Evolutionary conservation across 2,329 filamentous ascomycete species (phyloP).

Genomic region (Phyllachora maydis): DNA sequence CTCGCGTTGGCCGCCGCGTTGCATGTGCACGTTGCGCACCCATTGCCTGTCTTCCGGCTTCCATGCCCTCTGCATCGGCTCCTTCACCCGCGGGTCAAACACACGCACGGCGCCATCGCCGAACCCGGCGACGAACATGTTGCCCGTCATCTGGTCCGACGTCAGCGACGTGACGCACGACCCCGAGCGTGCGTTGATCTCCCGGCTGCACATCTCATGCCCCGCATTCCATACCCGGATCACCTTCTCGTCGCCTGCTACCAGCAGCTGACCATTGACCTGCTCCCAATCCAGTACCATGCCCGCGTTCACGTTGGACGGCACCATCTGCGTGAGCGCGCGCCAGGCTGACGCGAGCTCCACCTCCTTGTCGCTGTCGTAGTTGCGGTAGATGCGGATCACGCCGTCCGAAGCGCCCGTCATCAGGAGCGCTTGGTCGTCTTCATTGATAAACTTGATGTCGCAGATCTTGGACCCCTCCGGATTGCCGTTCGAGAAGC

Average conservation of each 20-base stretch:
- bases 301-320: constrained; percentile 83
- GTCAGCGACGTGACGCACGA: constrained; percentile 93
- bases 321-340: constrained; percentile 80
- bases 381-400: constrained; percentile 80
- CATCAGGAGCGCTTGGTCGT: constrained; percentile 86
- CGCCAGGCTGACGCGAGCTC: constrained; percentile 84
- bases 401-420: constrained; percentile 91
- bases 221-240: constrained; percentile 94
- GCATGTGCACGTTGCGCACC: constrained; percentile 93
- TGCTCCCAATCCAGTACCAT: constrained; percentile 99
- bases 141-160: constrained; percentile 92
- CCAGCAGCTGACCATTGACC: constrained; percentile 84
- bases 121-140: constrained; percentile 90
- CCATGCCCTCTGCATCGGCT: constrained; percentile 92
- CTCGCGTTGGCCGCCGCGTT: constrained; percentile 82
- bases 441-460: constrained; percentile 94
- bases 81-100: constrained; percentile 73
- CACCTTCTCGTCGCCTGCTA: constrained; percentile 86
- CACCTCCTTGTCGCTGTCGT: constrained; percentile 55
- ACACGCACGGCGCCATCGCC: constrained; percentile 88
- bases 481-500: constrained; percentile 90
- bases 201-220: constrained; percentile 77
- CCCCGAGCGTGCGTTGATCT: constrained; percentile 84
- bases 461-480: constrained; percentile 82
- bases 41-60: constrained; percentile 79